Percentiles rank a stretch among this genome's conserved stretches.
Conservation (phyloP, 768 basidiomycete species). For the Fomitopsis pulvina region DNA sequence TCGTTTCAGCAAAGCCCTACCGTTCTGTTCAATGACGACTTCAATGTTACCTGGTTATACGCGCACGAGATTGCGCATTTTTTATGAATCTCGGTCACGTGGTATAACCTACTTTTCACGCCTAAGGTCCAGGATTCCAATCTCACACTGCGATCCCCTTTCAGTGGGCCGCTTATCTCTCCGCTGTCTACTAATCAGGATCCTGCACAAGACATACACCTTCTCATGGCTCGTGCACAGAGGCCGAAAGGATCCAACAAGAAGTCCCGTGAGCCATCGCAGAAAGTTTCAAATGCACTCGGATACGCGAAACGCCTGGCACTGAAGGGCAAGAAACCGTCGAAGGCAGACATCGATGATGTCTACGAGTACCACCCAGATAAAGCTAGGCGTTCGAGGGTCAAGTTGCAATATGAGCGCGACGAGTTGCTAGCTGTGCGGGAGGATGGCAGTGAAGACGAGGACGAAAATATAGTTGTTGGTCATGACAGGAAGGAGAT, state of each 20-base stretch:
- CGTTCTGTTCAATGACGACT: too few relatives aligned
- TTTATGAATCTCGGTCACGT: neutral
- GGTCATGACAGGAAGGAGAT: neutral
- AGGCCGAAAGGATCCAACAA: neutral
- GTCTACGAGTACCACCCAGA: constrained; percentile 60
- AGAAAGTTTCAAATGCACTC: constrained; percentile 30
- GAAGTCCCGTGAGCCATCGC: neutral
- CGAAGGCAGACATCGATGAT: constrained; percentile 33
- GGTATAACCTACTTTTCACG: neutral
- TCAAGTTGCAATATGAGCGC: constrained; percentile 47
- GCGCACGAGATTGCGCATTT: too few relatives aligned
- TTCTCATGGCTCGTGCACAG: constrained; percentile 1
- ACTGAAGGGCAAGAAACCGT: constrained; percentile 31
- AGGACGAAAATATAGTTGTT: constrained; percentile 27
- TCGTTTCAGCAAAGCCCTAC: too few relatives aligned
- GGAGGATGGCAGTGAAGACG: constrained; percentile 31
- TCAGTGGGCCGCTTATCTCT: too few relatives aligned
- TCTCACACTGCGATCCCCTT: too few relatives aligned
- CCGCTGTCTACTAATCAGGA: neutral
- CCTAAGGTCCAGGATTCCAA: neutral
- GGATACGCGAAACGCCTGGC: constrained; percentile 49
- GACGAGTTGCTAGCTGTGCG: constrained; percentile 37
- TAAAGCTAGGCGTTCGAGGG: constrained; percentile 42
- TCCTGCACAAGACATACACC: neutral
- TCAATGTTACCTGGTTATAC: too few relatives aligned